Base-by-base conservation (phyloP, 2,329 filamentous ascomycete genomes). In the Septoria linicola region DNA sequence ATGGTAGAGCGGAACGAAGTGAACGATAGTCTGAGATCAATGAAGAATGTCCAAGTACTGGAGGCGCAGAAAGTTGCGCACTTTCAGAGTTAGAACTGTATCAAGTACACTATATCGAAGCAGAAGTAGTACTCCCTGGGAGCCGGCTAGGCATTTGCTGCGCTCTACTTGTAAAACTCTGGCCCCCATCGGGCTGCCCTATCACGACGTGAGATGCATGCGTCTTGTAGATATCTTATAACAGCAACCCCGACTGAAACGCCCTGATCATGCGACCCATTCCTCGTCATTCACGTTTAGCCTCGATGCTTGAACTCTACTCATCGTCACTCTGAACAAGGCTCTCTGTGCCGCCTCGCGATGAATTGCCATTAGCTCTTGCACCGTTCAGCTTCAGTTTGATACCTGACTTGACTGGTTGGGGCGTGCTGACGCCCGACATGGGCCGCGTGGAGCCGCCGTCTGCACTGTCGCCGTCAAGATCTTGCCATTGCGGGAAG, bases 361-460 rank as follows among this genome's bases (percentile, higher is more conserved):
- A 68, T 8, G 57, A 54, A 46, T 57, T 60, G 31, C 63, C 64
- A 20, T 69, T 70, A 52, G 77, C 79, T 60, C 81, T 78, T 11
- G 55, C 40, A 14, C 64, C 63, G 44, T 64, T 86, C 55, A 92
- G 76, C 74, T 87, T 90, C 71, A 92, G 64, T 64, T 79, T 91
- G 50, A 85, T 77, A 3, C 81, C 82, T 11, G 76, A 72, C 43
- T 60, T 64, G 40, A 16, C 51, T 5, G 20, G 76, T 68, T 54
- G 75, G 68, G 88, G 87, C 20, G 87, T 91, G 43, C 80, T 79
- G 14, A 77, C 76, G 53, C 73, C 80, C 4, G 81, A 79, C 11
- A 74, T 72, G 16, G 73, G 72, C 16, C 73, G 73, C 6, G 75
- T 76, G 6, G 76, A 79, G 34, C 66, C 68, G 14, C 75, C 77